Base-by-base conservation (phyloP, 2,329 filamentous ascomycete species). In the Nemania sp. region DNA sequence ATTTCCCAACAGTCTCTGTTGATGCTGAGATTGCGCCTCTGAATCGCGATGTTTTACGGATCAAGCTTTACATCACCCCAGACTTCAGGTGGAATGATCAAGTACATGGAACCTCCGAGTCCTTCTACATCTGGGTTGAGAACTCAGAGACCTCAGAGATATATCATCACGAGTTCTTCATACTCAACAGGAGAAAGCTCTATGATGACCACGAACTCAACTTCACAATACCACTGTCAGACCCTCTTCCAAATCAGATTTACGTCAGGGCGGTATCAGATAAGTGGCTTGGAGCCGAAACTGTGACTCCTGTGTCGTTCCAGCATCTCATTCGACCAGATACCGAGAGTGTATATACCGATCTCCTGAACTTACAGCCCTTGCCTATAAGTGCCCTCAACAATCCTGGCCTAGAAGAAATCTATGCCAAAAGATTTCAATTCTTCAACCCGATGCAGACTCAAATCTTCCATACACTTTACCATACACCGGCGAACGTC, bases 401-500 rank as follows among this genome's bases (percentile, higher is more conserved):
- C 77, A 97, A 98, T 70, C 90, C 93, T 0, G 85, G 90, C 0
- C 81, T 99, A 0, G 95, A 99, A 78, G 93, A 96, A 68, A 87
- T 99, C 1, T 99, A 99, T 76, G 90, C 87, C 0, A 85, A 95
- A 77, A 89, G 94, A 35, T 99, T 99, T 80, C 91, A 96, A 72
- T 99, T 91, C 80, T 99, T 99, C 86, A 99, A 99, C 77, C 96
- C 96, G 0, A 98, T 99, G 97, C 96, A 99, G 80, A 98, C 96
- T 0, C 96, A 99, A 77, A 93, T 99, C 59, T 99, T 99, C 81
- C 96, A 99, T 76, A 95, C 93, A 15, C 87, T 99, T 38, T 99
- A 99, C 73, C 92, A 98, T 78, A 98, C 96, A 0, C 81, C 92
- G 7, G 91, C 93, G 53, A 99, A 99, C 77, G 94, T 99, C 4